Conservation (phyloP, 2,329 filamentous ascomycete genomes). For the Colletotrichum caudatum region DNA sequence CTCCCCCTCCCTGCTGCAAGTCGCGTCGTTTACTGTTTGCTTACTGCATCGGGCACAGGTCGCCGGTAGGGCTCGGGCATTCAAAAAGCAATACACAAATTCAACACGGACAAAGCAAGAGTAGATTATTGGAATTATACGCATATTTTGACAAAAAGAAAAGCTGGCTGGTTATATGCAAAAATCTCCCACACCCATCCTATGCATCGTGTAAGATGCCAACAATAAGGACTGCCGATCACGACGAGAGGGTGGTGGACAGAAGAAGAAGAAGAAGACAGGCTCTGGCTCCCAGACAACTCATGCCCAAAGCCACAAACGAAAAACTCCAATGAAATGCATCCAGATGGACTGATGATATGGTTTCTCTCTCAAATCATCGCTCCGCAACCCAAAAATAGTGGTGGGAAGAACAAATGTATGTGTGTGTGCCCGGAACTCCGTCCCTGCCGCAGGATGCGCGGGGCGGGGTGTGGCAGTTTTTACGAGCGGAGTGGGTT, state of each 20-base stretch:
- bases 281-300: slow-evolving; percentile 9
- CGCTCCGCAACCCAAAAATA: neutral
- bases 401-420: neutral
- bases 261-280: neutral
- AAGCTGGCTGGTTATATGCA: neutral
- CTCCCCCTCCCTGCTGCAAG: neutral
- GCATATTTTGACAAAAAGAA: neutral
- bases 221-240: neutral
- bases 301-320: neutral
- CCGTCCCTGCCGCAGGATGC: neutral
- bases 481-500: neutral
- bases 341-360: neutral
- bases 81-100: neutral
- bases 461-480: neutral
- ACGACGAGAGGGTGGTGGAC: neutral
- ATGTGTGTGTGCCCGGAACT: slow-evolving; percentile 6
- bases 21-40: neutral
- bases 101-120: neutral
- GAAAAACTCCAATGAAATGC: slow-evolving; percentile 17
- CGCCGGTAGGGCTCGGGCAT: neutral
- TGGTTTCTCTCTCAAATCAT: neutral
- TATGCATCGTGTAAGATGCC: neutral
- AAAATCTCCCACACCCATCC: neutral
- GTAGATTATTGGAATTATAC: neutral
- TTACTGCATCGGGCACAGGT: neutral